Base-by-base conservation (phyloP, 169 alveolate species). In the Cryptosporidium bovis region DNA sequence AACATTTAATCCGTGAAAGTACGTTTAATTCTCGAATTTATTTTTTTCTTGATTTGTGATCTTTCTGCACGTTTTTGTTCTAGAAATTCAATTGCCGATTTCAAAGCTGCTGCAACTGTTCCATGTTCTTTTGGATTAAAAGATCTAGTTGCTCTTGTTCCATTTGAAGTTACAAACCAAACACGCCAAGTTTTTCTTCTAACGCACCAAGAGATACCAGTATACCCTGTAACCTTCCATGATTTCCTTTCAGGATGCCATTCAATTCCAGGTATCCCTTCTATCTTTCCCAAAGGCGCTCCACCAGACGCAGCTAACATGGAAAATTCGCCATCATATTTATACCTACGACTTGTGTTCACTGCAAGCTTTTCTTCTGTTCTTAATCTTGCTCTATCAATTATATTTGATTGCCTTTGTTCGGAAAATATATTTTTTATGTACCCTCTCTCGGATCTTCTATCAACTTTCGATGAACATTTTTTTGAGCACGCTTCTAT, bases 151-250 rank as follows among this genome's bases (percentile, higher is more conserved):
- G 87, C 87, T 40, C 87, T 56, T 13, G 87, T 77, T 15, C 87
- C 87, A 34, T 66, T 56, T 13, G 87, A 62, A 20, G 87, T 62
- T 40, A 77, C 64, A 36, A 77, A 77, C 87, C 87, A 77, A 31
- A 77, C 87, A 46, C 87, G 87, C 87, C 87, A 77, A 12, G 87
- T 77, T 60, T 77, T 77, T 24, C 87, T 56, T 60, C 87, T 77
- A 0, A 77, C 87, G 15, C 87, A 77, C 87, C 87, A 77, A 60
- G 87, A 77, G 50, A 77, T 60, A 18, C 87, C 87, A n/a, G 87
- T 77, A 40, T 77, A 71, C n/a, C 87, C 87, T 18, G 40, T 44
- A 15, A 77, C 87, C 10, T 77, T 77, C 87, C 87, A 77, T 24
- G 87, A 77, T 50, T 77, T 71, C 33, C 77, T 77, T 48, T 77